Conservation (phyloP, 805 yeast genomes). For the Brettanomyces bruxellensis region DNA sequence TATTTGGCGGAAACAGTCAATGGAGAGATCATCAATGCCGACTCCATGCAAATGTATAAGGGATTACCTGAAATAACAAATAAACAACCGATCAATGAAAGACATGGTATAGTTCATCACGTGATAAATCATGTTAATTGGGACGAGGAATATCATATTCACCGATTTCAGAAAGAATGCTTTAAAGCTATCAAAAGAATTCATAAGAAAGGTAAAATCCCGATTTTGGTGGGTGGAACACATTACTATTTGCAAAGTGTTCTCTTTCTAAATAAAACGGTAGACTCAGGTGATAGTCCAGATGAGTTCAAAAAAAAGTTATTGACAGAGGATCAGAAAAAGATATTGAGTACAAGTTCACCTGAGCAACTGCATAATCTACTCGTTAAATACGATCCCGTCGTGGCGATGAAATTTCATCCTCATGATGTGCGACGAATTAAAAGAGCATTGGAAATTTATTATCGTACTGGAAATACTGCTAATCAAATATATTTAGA, state of each 20-base stretch:
- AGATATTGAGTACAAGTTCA: slow-evolving; percentile 49
- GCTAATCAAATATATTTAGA: slow-evolving; percentile 64
- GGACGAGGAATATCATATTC: slow-evolving; percentile 75
- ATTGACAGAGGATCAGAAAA: slow-evolving; percentile 24
- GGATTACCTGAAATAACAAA: slow-evolving; percentile 74
- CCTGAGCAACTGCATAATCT: slow-evolving; percentile 38
- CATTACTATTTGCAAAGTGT: slow-evolving; percentile 84
- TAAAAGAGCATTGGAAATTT: slow-evolving; percentile 74
- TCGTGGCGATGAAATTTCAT: slow-evolving; percentile 72
- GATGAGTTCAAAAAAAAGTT: slow-evolving; percentile 4
- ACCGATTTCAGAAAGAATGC: slow-evolving; percentile 72
- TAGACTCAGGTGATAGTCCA: slow-evolving; percentile 20
- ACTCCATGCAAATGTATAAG: slow-evolving; percentile 91
- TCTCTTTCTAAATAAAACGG: slow-evolving; percentile 60
- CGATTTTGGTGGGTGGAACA: slow-evolving; percentile 92
- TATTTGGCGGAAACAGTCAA: slow-evolving; percentile 67
- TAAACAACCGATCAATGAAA: slow-evolving; percentile 78
- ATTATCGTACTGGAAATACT: slow-evolving; percentile 49
- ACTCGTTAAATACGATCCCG: slow-evolving; percentile 54
- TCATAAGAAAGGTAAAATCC: slow-evolving; percentile 58
- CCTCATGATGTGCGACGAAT: slow-evolving; percentile 82
- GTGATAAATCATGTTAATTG: slow-evolving; percentile 78
- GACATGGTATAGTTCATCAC: slow-evolving; percentile 74
- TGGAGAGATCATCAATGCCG: slow-evolving; percentile 93
- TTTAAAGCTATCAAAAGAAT: slow-evolving; percentile 51